Evolutionary conservation across 2,329 filamentous ascomycete genomes (phyloP).

Genomic region (Dothideomycetes sp.): DNA sequence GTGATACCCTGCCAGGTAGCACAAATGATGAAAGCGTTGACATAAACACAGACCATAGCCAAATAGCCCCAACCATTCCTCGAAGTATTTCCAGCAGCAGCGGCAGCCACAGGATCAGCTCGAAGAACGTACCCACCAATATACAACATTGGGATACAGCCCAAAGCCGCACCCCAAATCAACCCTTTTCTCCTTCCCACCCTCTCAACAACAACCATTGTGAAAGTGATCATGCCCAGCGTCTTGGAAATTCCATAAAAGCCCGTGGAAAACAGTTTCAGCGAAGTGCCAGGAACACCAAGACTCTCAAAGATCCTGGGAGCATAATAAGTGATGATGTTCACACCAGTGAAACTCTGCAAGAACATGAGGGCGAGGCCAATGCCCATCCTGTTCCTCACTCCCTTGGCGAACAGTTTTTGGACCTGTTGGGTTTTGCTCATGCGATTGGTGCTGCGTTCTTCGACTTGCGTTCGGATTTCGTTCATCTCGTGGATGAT

Average conservation of each 20-base stretch:
- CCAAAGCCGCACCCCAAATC: slow-evolving; percentile 41
- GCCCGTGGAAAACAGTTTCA: slow-evolving; percentile 40
- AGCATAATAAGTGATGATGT: slow-evolving; percentile 30
- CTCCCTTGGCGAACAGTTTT: slow-evolving; percentile 31
- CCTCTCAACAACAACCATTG: slow-evolving; percentile 30
- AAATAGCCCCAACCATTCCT: slow-evolving; percentile 42
- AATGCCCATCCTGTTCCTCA: slow-evolving; percentile 31
- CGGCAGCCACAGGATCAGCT: slow-evolving; percentile 39
- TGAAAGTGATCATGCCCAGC: slow-evolving; percentile 31
- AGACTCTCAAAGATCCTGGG: slow-evolving; percentile 33
- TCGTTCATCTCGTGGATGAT: slow-evolving; percentile 43
- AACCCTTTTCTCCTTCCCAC: slow-evolving; percentile 34
- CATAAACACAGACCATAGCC: slow-evolving; percentile 48
- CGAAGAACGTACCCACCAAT: slow-evolving; percentile 47
- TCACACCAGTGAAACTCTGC: slow-evolving; percentile 28
- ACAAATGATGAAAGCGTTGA: slow-evolving; percentile 46
- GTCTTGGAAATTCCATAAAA: slow-evolving; percentile 40
- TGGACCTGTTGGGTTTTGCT: slow-evolving; percentile 57
- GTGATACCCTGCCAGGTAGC: slow-evolving; percentile 32
- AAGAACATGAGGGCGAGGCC: slow-evolving; percentile 31
- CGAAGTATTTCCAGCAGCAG: slow-evolving; percentile 34
- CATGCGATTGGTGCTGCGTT: slow-evolving; percentile 50
- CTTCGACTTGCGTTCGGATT: slow-evolving; percentile 32
- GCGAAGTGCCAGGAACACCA: slow-evolving; percentile 35
- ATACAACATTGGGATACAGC: slow-evolving; percentile 43